Conservation (phyloP, 1,139 yeast genomes). For the Suhomyces bolitotheri region DNA sequence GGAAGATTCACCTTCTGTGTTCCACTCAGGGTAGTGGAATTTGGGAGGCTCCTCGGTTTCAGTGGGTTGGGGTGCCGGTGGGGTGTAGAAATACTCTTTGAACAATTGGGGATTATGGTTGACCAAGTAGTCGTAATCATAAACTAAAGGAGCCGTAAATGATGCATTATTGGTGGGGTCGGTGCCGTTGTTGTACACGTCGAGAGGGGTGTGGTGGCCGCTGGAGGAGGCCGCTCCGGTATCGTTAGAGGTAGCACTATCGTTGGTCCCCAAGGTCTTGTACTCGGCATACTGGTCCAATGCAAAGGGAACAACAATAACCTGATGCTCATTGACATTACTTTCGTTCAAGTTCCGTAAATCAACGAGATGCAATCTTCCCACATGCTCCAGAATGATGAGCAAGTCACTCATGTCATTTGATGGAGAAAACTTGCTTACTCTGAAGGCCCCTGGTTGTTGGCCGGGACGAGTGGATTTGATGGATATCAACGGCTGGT, state of each 20-base stretch:
- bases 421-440: conserved; percentile 60
- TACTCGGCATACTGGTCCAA: conserved; percentile 43
- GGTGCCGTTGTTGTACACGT: conserved; percentile 14
- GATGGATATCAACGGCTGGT: conserved; percentile 52
- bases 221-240: conserved; percentile 10
- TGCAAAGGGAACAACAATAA: conserved; percentile 55
- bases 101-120: conserved; percentile 41
- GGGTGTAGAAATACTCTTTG: conserved; percentile 37
- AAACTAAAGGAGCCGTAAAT: conserved; percentile 46
- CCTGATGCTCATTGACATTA: conserved; percentile 58
- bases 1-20: not conserved
- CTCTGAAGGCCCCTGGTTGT: conserved; percentile 62
- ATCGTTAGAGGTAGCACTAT: not conserved
- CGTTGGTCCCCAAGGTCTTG: conserved; percentile 13
- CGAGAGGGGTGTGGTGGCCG: conserved; percentile 9
- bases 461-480: conserved; percentile 61
- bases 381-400: conserved; percentile 79
- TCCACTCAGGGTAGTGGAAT: conserved; percentile 29
- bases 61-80: conserved; percentile 22
- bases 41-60: conserved; percentile 19
- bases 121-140: conserved; percentile 45
- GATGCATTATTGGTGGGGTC: conserved; percentile 6
- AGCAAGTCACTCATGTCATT: conserved; percentile 73
- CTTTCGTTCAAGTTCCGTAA: conserved; percentile 55
- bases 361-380: conserved; percentile 81